Evolutionary conservation across 441 rosid species (phyloP), one percentile per base, ranked within the genome.

Genomic region (Bocquillonia castaneifolia): DNA sequence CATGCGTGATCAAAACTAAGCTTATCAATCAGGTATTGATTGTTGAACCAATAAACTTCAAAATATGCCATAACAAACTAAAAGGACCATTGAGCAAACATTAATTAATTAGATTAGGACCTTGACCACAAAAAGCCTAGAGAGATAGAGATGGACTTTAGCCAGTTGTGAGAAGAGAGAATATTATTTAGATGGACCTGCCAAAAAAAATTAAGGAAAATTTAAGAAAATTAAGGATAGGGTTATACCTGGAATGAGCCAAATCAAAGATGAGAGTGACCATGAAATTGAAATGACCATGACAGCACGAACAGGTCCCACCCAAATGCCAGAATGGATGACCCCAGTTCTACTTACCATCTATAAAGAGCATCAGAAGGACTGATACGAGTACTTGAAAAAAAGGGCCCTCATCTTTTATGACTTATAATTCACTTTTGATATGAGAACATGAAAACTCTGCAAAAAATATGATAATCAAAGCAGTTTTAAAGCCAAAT

Each of bases 211-310:
- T 39, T 71, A 67, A 45, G 59, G 64, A 50, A n/a, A 59, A 20
- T 53, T 64, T 51, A 23, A 13, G 45, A 72, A 77, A 74, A 51
- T 56, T 32, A 67, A 68, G 77, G 77, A 66, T 58, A 67, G 71
- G 73, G 58, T 56, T 50, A 79, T 77, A 72, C 79, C 82, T 70
- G 80, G 66, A 63, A 9, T 59, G 50, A 59, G 72, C 61, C 65
- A 62, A 71, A 61, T 31, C 67, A 64, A n/a, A 68, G 64, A 77
- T 57, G 77, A 77, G 66, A 42, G 71, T 59, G 81, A 71, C 75
- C 71, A 75, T 26, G 74, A 76, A 74, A 81, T 76, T 73, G 84
- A 84, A 73, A 76, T 76, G 86, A 75, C 78, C 62, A 42, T 64
- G 80, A 83, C 78, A 73, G 78, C 83, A 80, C 74, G 63, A 74